Evolutionary conservation across 371 early-diverging fungal species (phyloP), one percentile per base, ranked within the genome.

Genomic region (Apophysomyces ossiformis): DNA sequence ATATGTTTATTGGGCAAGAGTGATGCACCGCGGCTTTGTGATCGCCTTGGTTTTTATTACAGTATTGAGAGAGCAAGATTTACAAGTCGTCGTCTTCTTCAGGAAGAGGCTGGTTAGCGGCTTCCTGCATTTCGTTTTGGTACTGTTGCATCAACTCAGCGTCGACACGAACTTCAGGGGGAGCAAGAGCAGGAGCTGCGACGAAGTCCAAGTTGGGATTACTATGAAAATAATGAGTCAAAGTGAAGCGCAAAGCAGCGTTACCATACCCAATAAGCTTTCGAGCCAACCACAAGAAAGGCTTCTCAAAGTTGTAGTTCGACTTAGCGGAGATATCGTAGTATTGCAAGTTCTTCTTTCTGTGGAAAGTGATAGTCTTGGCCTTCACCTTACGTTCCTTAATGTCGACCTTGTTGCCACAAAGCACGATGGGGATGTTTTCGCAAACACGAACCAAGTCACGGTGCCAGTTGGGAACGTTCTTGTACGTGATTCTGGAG

Each of bases 261-360:
- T 35, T 61, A 37, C 65, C 79, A 44, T 83, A 89, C 89, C 89
- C 97, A 72, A 91, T 86, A 70, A 99, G 89, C 89, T 97, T 99
- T 74, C 99, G 93, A 39, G 99, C 97, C 69, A 99, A 90, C 95
- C 96, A 96, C 72, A 99, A 87, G 95, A 99, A 99, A 63, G 99
- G 99, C 92, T 98, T 98, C 86, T 99, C 99, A 81, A 99, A 99
- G 94, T 99, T 99, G 92, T 99, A 99, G 92, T 99, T 99, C 79
- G 89, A 88, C 92, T 99, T 99, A 79, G 99, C 99, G 72, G 94
- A 93, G 76, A 99, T 99, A 84, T 99, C 99, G 86, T 98, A 98
- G 93, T 99, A 99, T 85, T 98, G 98, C 61, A 97, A 92, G 86
- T 98, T 98, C 95, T 97, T 95, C 93, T 97, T 99, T 77, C 99